These are phyloP conservation scores for Diaporthe amygdali DNA, from an alignment of 2,329 filamentous ascomycete species.

Conservation along the genomic window DNA sequence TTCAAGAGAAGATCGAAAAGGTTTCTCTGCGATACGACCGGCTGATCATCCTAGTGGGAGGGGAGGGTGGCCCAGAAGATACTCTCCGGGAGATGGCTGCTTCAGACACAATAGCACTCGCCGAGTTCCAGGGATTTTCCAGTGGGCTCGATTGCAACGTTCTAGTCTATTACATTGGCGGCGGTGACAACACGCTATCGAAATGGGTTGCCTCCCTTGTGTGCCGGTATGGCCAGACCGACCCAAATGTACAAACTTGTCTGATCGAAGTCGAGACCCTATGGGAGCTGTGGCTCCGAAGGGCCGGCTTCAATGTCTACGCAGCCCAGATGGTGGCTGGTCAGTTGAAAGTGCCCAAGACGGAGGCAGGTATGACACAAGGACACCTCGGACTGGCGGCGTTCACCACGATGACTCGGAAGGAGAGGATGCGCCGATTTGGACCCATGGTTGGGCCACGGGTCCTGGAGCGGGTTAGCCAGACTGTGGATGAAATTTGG, in stretches of 20 bases:
- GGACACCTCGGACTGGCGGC: slow-evolving; percentile 50
- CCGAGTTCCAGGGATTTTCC: slow-evolving; percentile 57
- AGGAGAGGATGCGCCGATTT: slow-evolving; percentile 56
- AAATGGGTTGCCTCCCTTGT: slow-evolving; percentile 61
- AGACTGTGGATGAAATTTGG: slow-evolving; percentile 57
- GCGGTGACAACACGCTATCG: slow-evolving; percentile 53
- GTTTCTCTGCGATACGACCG: slow-evolving; percentile 68
- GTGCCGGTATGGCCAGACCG: slow-evolving; percentile 46
- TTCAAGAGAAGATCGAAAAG: slow-evolving; percentile 60
- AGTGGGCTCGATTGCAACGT: slow-evolving; percentile 44
- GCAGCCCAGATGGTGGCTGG: slow-evolving; percentile 70
- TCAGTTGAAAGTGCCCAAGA: slow-evolving; percentile 43
- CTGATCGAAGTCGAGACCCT: slow-evolving; percentile 63
- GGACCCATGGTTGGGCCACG: slow-evolving; percentile 57
- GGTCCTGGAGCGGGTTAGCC: slow-evolving; percentile 57
- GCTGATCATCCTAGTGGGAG: slow-evolving; percentile 68
- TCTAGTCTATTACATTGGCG: slow-evolving; percentile 53
- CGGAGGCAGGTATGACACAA: slow-evolving; percentile 9
- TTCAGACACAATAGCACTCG: slow-evolving; percentile 50
- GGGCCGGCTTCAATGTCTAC: slow-evolving; percentile 71
- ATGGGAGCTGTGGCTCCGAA: slow-evolving; percentile 72
- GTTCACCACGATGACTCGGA: slow-evolving; percentile 62
- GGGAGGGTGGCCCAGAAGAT: slow-evolving; percentile 53
- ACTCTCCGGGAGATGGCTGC: slow-evolving; percentile 41
- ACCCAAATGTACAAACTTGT: slow-evolving; percentile 29